Conservation (phyloP, 2,329 filamentous ascomycete species). For the Emmonsiellopsis sp. region DNA sequence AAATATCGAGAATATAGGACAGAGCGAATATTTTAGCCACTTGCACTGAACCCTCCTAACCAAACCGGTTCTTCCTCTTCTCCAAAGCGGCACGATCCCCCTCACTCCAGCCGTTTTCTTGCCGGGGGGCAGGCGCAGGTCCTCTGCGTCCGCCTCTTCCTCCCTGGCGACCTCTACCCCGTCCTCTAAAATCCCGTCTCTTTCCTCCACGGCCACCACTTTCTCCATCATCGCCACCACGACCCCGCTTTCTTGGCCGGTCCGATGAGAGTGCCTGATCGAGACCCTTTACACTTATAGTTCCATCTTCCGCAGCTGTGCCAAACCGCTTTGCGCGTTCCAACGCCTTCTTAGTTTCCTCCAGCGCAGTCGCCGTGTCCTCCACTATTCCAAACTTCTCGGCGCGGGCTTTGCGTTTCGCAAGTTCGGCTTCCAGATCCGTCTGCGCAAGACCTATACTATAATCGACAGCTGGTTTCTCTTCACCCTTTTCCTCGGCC, state of each 20-base stretch:
- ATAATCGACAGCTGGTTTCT: slow-evolving; percentile 28
- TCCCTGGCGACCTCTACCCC: slow-evolving; percentile 14
- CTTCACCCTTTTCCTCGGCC: slow-evolving; percentile 11
- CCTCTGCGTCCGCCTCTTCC: slow-evolving; percentile 10
- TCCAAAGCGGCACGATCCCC: slow-evolving; percentile 36
- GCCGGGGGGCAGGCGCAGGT: slow-evolving; percentile 18
- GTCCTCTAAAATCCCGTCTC: slow-evolving; percentile 24
- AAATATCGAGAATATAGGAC: not conserved
- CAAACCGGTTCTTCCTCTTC: slow-evolving; percentile 40
- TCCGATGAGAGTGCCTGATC: slow-evolving; percentile 38
- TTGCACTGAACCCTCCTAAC: not conserved
- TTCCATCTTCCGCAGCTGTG: slow-evolving; percentile 15
- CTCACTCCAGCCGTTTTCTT: slow-evolving; percentile 21
- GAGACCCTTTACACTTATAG: slow-evolving; percentile 29
- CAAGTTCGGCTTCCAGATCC: slow-evolving; percentile 36
- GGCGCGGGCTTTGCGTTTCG: slow-evolving; percentile 40
- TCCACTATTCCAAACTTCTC: slow-evolving; percentile 40
- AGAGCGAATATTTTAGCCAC: not conserved
- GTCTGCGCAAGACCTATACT: slow-evolving; percentile 33
- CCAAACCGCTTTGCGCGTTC: slow-evolving; percentile 40
- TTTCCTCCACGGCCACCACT: slow-evolving; percentile 30
- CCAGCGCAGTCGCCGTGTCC: slow-evolving; percentile 26
- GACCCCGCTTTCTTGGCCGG: slow-evolving; percentile 31
- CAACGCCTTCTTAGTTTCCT: slow-evolving; percentile 35
- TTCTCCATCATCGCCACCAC: slow-evolving; percentile 26